These are phyloP conservation scores for Aspergillus sojae DNA, from an alignment of 2,329 filamentous ascomycete species.

Conservation along the genomic window DNA sequence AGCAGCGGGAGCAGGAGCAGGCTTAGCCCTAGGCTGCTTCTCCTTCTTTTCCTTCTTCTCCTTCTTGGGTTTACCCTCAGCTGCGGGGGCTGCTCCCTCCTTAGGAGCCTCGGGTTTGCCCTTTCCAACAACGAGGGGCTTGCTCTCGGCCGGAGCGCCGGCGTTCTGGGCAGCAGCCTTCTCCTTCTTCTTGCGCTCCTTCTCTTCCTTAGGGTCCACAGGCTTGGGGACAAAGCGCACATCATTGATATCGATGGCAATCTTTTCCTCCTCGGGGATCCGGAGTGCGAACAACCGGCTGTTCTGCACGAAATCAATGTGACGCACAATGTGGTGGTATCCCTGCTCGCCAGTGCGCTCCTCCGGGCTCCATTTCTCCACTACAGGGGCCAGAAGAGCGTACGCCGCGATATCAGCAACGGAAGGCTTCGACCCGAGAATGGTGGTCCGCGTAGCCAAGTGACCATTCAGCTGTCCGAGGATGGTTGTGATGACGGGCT, in stretches of 20 bases:
- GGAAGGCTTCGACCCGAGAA: constrained; percentile 87
- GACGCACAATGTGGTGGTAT: constrained; percentile 86
- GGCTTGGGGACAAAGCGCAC: constrained; percentile 86
- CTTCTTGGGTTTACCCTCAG: constrained; percentile 57
- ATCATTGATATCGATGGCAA: constrained; percentile 76
- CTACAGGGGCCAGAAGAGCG: constrained; percentile 72
- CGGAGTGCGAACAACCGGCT: constrained; percentile 70
- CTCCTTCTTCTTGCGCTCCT: constrained; percentile 95
- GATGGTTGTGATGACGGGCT: constrained; percentile 61
- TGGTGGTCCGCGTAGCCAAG: constrained; percentile 82
- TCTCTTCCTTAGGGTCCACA: constrained; percentile 89
- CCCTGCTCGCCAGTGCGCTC: constrained; percentile 88
- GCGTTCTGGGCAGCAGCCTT: constrained; percentile 59
- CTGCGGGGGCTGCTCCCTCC: constrained; percentile 50
- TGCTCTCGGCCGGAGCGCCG: constrained; percentile 25
- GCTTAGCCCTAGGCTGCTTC: constrained; percentile 84
- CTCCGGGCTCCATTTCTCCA: constrained; percentile 79
- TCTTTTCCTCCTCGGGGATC: constrained; percentile 72
- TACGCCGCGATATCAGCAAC: constrained; percentile 85
- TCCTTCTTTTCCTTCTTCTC: constrained; percentile 59
- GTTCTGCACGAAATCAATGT: constrained; percentile 94
- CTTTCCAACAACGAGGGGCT: constrained; percentile 42
- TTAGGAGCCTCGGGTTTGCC: constrained; percentile 51
- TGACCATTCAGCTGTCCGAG: constrained; percentile 82
- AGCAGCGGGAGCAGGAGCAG: constrained; percentile 67